Evolutionary conservation across 139 green algal species (phyloP), one percentile per base, ranked within the genome.

Genomic region (Volvox reticuliferus): DNA sequence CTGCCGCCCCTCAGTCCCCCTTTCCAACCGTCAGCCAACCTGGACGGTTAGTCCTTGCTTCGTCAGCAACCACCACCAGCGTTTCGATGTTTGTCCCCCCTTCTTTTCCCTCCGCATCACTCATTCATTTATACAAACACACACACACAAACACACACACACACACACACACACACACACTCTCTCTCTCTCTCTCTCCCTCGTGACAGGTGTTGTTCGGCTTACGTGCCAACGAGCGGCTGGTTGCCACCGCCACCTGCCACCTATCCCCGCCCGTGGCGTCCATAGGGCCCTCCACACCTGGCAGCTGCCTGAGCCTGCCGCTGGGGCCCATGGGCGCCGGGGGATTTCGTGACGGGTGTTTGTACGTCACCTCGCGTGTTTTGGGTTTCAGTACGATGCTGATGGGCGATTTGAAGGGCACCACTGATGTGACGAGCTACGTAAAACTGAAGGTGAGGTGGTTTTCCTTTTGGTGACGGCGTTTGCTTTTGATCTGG

Each of bases 301-400:
- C 21, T 36, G 71, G 21, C 26, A 30, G 71, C 71, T 14, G 65
- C 75, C 36, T 55, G 76, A 36, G 77, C 44, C 69, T 62, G 84
- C 62, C 2, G 16, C 55, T 1, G 63, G 9, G 65, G 79, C 68
- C 16, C 28, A 16, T 2, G 44, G 36, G 14, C 28, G 44, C 50
- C 26, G 79, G 12, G 33, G 44, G 37, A 33, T n/a, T 71, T 24
- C 50, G 82, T 24, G 82, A 88, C 50, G 85, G 89, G 32, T n/a
- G 44, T 28, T 55, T 87, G 67, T 92, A 92, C 68, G n/a, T 90
- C 24, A 79, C 78, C 62, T 50, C 89, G 32, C 68, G 79, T 0
- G 67, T 80, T 33, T 71, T 93, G 63, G 89, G 35, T 55, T 94
- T 85, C 87, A 93, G 86, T 50, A 94, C 90, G 5, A 44, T 94